phyloP scores from a whole-genome alignment of 2,329 filamentous ascomycete genomes.

The Colletotrichum higginsianum region DNA sequence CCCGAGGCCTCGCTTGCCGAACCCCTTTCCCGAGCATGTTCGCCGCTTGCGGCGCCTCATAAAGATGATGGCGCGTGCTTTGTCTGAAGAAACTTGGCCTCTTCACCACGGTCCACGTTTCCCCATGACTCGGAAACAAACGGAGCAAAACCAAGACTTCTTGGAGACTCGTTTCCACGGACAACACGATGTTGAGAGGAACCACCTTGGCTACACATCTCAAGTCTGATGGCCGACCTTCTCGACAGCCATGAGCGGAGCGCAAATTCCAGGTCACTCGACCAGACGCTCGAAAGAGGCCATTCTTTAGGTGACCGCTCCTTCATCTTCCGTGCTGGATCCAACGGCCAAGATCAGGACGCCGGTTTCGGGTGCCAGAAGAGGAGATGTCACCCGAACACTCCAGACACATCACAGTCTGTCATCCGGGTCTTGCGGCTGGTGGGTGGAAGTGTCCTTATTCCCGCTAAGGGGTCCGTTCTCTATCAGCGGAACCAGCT shows the following conservation, averaged over 20 bases:
- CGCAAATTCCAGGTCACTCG: neutral
- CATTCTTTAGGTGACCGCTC: slow-evolving; percentile 11
- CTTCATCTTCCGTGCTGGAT: neutral
- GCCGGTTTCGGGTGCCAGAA: slow-evolving; percentile 23
- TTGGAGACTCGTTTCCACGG: neutral
- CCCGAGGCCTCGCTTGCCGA: slow-evolving; percentile 27
- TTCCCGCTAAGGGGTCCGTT: slow-evolving; percentile 14
- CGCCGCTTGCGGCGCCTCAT: slow-evolving; percentile 21
- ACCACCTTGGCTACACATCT: no score
- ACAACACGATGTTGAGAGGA: neutral
- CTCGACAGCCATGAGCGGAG: neutral
- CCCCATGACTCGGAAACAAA: slow-evolving; percentile 1
- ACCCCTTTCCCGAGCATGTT: neutral
- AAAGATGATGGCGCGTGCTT: neutral
- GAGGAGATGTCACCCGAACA: slow-evolving; percentile 6
- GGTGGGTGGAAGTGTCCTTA: slow-evolving; percentile 3
- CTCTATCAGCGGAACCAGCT: slow-evolving; percentile 29
- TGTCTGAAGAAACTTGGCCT: neutral
- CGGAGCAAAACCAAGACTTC: neutral
- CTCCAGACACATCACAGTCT: slow-evolving; percentile 10
- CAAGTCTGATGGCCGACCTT: neutral
- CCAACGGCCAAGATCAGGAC: neutral
- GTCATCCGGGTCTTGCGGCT: slow-evolving; percentile 5
- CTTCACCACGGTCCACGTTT: neutral
- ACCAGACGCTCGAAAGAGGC: neutral